Evolutionary conservation across 441 rosid species (phyloP).

Genomic region (Corymbia calophylla): DNA sequence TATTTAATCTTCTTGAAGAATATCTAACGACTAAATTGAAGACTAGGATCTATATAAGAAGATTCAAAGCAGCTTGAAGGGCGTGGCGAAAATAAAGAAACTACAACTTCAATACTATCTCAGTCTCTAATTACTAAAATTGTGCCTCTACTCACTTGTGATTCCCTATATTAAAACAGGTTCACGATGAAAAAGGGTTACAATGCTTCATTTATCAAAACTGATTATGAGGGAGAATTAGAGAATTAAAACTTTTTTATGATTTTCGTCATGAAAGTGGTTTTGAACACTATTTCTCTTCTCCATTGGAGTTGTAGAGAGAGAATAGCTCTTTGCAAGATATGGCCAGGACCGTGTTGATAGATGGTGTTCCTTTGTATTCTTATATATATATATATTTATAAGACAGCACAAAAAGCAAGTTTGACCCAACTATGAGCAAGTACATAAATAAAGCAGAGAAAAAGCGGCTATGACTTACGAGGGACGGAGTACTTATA

Average conservation of each 20-base stretch:
- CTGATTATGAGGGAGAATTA: neutral
- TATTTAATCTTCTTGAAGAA: neutral
- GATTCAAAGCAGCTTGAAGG: neutral
- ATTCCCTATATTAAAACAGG: neutral
- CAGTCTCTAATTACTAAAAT: neutral
- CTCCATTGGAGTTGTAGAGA: no score
- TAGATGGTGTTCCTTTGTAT: no score
- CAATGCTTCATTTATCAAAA: neutral
- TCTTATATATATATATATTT: no score
- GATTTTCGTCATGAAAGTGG: no score
- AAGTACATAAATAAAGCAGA: neutral
- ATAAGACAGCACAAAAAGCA: neutral
- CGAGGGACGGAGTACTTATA: constrained; percentile 69
- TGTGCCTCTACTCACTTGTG: neutral
- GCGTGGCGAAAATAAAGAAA: neutral
- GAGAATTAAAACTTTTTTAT: no score
- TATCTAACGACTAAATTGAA: neutral
- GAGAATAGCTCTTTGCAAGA: no score
- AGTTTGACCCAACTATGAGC: neutral
- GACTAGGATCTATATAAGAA: neutral
- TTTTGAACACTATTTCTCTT: no score
- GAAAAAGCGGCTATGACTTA: constrained; percentile 3
- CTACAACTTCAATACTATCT: neutral
- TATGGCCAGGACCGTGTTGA: no score
- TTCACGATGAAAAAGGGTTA: neutral